Evolutionary conservation across 1,284 basidiomycete genomes (phyloP).

Genomic region (Ustilago curta): DNA sequence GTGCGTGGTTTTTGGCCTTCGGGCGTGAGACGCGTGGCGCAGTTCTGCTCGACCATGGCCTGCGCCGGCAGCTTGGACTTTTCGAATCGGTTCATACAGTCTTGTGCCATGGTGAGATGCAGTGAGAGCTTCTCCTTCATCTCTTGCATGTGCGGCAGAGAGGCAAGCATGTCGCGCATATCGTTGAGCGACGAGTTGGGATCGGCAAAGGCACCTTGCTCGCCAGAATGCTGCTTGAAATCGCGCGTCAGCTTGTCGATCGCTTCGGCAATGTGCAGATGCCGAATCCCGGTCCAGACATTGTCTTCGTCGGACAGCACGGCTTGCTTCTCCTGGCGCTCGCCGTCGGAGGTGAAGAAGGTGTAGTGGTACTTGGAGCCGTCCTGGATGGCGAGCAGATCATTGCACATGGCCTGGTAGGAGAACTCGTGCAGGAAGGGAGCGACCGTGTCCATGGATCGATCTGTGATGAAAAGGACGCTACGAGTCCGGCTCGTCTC

Average conservation of each 20-base stretch:
- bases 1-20: constrained; percentile 64
- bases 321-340: constrained; percentile 87
- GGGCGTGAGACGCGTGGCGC: constrained; percentile 64
- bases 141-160: constrained; percentile 92
- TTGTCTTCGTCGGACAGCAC: constrained; percentile 85
- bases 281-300: constrained; percentile 91
- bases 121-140: constrained; percentile 96
- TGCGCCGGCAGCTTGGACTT: constrained; percentile 85
- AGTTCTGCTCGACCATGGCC: constrained; percentile 88
- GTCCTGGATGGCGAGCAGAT: constrained; percentile 83
- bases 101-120: constrained; percentile 96
- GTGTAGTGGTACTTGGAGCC: constrained; percentile 86
- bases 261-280: constrained; percentile 98
- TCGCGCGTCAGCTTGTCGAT: constrained; percentile 95
- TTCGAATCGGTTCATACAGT: constrained; percentile 94
- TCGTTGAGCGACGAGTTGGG: constrained; percentile 86
- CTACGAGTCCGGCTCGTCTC: constrained; percentile 80
- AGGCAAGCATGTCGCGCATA: constrained; percentile 99
- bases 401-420: constrained; percentile 98
- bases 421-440: constrained; percentile 97
- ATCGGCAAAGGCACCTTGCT: constrained; percentile 84
- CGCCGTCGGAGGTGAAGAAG: constrained; percentile 72
- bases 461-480: constrained; percentile 91
- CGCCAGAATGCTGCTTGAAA: constrained; percentile 91
- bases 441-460: constrained; percentile 90